Percentiles rank a stretch among this genome's conserved stretches.
phyloP scores from a whole-genome alignment of 495 filamentous ascomycete species.

The Hyaloscypha variabilis region DNA sequence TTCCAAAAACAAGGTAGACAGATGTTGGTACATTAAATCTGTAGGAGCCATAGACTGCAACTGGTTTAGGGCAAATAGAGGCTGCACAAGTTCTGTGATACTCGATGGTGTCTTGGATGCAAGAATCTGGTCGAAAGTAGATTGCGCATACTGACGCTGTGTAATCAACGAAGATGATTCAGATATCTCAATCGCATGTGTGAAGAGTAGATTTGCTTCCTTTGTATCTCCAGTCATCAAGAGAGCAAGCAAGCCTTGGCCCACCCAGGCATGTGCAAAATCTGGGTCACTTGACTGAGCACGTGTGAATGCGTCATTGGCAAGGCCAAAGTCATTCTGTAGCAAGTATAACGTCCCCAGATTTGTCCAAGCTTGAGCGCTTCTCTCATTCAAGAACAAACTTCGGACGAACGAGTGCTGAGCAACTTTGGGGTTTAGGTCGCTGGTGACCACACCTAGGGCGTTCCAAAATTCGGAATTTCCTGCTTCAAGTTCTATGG shows the following conservation, averaged over 20 bases:
- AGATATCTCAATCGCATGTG: constrained; percentile 94
- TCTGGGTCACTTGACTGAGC: constrained; percentile 94
- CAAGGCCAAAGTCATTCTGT: constrained; percentile 78
- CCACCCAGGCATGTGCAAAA: constrained; percentile 89
- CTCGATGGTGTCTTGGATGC: constrained; percentile 54
- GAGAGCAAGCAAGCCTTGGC: constrained; percentile 80
- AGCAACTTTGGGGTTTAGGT: constrained; percentile 81
- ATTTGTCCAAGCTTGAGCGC: constrained; percentile 85
- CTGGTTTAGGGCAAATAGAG: constrained; percentile 87
- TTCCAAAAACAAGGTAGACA: constrained; percentile 80
- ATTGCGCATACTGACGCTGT: constrained; percentile 75
- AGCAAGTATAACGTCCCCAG: constrained; percentile 83
- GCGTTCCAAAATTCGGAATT: constrained; percentile 99
- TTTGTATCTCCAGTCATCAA: constrained; percentile 67
- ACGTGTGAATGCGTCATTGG: constrained; percentile 85
- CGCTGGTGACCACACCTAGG: constrained; percentile 85
- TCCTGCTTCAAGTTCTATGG: constrained; percentile 93
- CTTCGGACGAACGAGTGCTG: constrained; percentile 96
- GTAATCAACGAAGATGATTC: constrained; percentile 69
- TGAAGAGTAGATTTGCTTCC: constrained; percentile 83
- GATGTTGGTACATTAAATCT: constrained; percentile 72
- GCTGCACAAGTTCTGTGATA: constrained; percentile 61
- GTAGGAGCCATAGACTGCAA: constrained; percentile 66
- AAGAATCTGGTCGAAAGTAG: constrained; percentile 77
- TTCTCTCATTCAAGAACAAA: constrained; percentile 87